Base-by-base conservation (phyloP, 495 filamentous ascomycete genomes). In the Daldinia vernicosa region DNA sequence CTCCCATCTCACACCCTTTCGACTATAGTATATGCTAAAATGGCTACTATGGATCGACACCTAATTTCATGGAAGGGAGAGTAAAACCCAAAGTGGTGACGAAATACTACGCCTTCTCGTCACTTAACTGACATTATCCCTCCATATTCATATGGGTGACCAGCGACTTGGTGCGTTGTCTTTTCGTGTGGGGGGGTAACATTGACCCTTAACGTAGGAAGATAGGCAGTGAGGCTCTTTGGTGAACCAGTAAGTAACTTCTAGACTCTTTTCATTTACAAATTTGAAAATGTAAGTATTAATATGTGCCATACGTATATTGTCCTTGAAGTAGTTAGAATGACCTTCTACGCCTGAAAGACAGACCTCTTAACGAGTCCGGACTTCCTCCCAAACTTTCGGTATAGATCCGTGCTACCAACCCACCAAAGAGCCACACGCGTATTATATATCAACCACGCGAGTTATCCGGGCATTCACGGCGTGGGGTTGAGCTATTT, bases 151-250 rank as follows among this genome's bases (percentile, higher is more conserved):
- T 67, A 59, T 67, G 14, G 52, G 53, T 51, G 50, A 63, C 66
- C 61, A 60, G 17, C 52, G 40, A 52, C 45, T 70, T 40, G 60
- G 51, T 62, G 60, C 11, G 58, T 53, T 65, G 57, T 37, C 40
- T 63, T 5, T 32, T 22, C 47, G 51, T 60, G 68, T 63, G 55
- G 55, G 67, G 65, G 71, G 67, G 67, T 74, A 37, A 67, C 63
- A 67, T 66, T 71, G 50, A 28, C 52, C 47, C 56, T 60, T 24
- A 35, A 61, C 50, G 39, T 40, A 62, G 50, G 60, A 72, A 60
- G 65, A 72, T 72, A 62, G 27, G 32, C 61, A 62, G 22, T 72
- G 70, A 55, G 70, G 70, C 70, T 72, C 65, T 72, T 68, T 50
- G 32, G 51, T 72, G 35, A 45, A 54, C 2, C n/a, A 62, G n/a